A percentile compares a stretch with the other conserved stretches of the same genome.
These are phyloP conservation scores for Bryum argenteum DNA, from an alignment of 225 moss, liverwort and hornwort genomes.

Conservation along the genomic window DNA sequence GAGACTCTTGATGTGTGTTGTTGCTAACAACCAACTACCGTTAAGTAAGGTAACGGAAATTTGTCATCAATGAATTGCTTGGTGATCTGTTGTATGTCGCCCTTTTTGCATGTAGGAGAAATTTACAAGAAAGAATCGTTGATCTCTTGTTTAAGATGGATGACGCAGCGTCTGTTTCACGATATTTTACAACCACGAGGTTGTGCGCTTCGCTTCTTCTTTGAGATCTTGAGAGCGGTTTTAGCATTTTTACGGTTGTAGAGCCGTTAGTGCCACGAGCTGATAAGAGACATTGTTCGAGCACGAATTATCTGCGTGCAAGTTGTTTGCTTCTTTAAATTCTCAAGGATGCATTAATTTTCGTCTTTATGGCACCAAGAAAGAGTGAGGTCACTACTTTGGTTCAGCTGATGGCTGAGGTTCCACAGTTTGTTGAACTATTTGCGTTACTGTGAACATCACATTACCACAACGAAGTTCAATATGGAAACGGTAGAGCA, in stretches of 20 bases:
- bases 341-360: not conserved
- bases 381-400: not conserved
- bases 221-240: not conserved
- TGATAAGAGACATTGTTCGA: not conserved
- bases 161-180: not conserved
- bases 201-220: not conserved
- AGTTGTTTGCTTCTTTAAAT: too few relatives aligned
- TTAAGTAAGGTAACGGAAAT: not conserved
- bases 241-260: not conserved
- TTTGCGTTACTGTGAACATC: not conserved
- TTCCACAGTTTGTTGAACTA: not conserved
- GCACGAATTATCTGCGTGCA: not conserved
- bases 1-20: not conserved
- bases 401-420: not conserved
- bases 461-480: not conserved
- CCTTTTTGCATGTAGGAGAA: too few relatives aligned
- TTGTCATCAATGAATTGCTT: not conserved
- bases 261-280: slow-evolving; percentile 1
- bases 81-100: too few relatives aligned
- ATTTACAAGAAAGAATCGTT: not conserved
- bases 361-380: not conserved
- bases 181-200: slow-evolving; percentile 15
- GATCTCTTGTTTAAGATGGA: not conserved
- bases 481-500: too few relatives aligned
- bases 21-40: not conserved